Conservation (phyloP, 1,284 basidiomycete species). For the Rhodotorula sp. region DNA sequence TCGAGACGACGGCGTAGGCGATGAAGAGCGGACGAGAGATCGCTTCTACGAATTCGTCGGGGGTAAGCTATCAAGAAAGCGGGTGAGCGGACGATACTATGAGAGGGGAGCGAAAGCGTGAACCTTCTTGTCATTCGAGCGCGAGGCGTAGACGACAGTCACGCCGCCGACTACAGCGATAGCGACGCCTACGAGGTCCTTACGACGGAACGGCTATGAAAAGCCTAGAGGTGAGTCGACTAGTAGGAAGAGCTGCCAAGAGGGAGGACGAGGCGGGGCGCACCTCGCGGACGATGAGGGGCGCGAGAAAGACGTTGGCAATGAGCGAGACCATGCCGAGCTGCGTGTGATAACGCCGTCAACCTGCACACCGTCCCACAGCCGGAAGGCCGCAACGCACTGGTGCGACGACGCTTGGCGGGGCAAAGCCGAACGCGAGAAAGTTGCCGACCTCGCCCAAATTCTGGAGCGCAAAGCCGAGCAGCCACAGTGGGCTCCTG, state of each 20-base stretch:
- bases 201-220: constrained; percentile 53
- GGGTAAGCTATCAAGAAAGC: constrained; percentile 55
- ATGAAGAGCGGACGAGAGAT: constrained; percentile 72
- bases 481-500: constrained; percentile 86
- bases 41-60: constrained; percentile 68
- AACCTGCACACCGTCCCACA: constrained; percentile 17
- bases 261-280: background rate
- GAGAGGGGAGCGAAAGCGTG: constrained; percentile 16
- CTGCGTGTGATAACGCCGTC: constrained; percentile 51
- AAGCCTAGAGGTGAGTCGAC: background rate
- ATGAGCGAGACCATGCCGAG: constrained; percentile 70
- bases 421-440: constrained; percentile 82
- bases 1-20: constrained; percentile 68
- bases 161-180: constrained; percentile 81
- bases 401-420: constrained; percentile 84
- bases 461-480: constrained; percentile 84
- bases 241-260: too few relatives aligned
- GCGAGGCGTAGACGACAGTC: constrained; percentile 83
- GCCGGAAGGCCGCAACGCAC: constrained; percentile 49
- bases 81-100: background rate
- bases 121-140: constrained; percentile 68
- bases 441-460: constrained; percentile 91
- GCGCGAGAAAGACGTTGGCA: constrained; percentile 92
- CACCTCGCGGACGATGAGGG: constrained; percentile 66
- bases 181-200: constrained; percentile 82